A percentile compares a stretch with the other conserved stretches of the same genome.
Conservation (phyloP, 345 rosid genomes). For the Aquilaria yunnanensis region DNA sequence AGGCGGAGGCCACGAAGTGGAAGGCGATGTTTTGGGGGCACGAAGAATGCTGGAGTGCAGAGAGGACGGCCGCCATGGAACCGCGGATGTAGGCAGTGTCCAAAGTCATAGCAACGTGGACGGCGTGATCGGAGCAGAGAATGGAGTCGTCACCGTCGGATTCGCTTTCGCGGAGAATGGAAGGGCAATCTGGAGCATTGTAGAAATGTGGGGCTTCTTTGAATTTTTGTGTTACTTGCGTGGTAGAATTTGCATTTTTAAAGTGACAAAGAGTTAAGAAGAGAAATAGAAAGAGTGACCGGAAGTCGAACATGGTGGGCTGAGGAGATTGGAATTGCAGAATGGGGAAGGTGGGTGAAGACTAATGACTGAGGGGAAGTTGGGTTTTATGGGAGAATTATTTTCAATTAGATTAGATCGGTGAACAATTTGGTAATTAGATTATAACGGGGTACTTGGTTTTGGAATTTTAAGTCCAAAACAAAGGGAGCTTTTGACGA, state of each 20-base stretch:
- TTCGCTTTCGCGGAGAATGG: constrained; percentile 13
- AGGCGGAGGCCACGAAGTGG: constrained; percentile 74
- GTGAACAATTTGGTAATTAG: too few species aligned
- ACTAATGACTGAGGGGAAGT: background rate
- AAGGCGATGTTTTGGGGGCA: constrained; percentile 79
- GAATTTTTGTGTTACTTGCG: constrained; percentile 39
- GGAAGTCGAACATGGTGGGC: constrained; percentile 13
- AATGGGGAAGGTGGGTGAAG: background rate
- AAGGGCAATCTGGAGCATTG: constrained; percentile 74
- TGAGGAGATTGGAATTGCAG: background rate
- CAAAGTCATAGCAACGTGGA: constrained; percentile 92
- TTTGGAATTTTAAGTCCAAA: constrained; percentile 3
- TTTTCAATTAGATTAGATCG: too few species aligned
- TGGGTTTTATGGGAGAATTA: constrained; percentile 1
- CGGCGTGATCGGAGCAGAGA: constrained; percentile 61
- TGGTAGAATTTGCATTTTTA: constrained; percentile 12
- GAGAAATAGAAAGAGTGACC: constrained; percentile 10
- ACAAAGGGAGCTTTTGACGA: background rate
- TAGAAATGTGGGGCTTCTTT: constrained; percentile 92
- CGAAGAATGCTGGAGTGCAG: constrained; percentile 84
- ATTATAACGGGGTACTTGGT: too few species aligned
- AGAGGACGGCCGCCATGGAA: constrained; percentile 86
- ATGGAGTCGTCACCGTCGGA: constrained; percentile 19
- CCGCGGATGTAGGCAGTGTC: constrained; percentile 87
- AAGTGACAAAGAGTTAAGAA: constrained; percentile 1